These are phyloP conservation scores for Russula virescens DNA, from an alignment of 768 basidiomycete species.

Conservation along the genomic window DNA sequence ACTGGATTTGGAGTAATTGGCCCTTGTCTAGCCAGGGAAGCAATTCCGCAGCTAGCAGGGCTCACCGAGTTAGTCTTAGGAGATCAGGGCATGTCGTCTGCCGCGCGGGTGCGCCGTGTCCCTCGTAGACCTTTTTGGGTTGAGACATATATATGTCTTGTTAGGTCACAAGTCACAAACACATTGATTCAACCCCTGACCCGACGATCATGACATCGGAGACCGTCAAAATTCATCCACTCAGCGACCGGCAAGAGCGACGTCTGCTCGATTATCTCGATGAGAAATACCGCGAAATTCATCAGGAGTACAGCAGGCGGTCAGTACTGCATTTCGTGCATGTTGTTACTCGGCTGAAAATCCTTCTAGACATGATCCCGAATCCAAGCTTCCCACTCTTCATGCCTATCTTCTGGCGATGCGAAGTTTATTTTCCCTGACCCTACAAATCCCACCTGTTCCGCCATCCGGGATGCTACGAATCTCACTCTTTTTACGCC, in stretches of 20 bases:
- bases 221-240: conserved; percentile 7
- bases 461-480: conserved; percentile 65
- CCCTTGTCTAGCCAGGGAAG: conserved; percentile 86
- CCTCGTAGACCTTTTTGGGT: conserved; percentile 73
- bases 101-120: conserved; percentile 73
- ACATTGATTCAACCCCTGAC: not conserved
- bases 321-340: conserved; percentile 31
- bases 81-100: conserved; percentile 83
- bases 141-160: not conserved
- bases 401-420: conserved; percentile 52
- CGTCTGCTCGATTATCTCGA: conserved; percentile 62
- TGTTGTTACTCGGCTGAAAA: not conserved
- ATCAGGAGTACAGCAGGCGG: conserved; percentile 73
- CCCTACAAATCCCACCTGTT: conserved; percentile 70
- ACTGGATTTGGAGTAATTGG: conserved; percentile 75
- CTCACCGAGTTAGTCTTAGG: conserved; percentile 89
- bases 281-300: conserved; percentile 56
- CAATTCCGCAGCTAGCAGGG: conserved; percentile 86
- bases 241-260: conserved; percentile 47
- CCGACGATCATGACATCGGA: not conserved
- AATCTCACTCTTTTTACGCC: conserved; percentile 58
- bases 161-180: not conserved
- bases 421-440: conserved; percentile 50
- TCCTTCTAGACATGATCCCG: conserved; percentile 35
- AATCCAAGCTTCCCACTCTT: conserved; percentile 53